Evolutionary conservation across 164 flowering plant species (phyloP).

Genomic region (Sextonia rubra): DNA sequence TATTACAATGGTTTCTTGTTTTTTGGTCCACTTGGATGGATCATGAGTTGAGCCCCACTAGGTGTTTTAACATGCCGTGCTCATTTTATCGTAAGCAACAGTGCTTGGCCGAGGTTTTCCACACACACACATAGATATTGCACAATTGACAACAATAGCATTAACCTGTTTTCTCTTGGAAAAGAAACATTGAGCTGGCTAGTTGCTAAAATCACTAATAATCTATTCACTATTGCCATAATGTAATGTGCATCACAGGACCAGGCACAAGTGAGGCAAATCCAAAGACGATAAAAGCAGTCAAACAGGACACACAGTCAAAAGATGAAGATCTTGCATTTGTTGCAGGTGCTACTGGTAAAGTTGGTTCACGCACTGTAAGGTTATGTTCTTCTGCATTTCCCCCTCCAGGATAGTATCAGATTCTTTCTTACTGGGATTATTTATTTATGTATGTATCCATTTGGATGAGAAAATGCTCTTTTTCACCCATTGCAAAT

Average conservation of each 20-base stretch:
- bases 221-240: neutral
- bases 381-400: slow-evolving; percentile 39
- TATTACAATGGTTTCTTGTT: too few species aligned
- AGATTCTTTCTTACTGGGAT: neutral
- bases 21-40: too few species aligned
- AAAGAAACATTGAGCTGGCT: too few species aligned
- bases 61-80: too few species aligned
- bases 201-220: too few species aligned
- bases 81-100: too few species aligned
- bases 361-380: slow-evolving; percentile 91
- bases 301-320: slow-evolving; percentile 23
- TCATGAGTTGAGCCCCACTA: too few species aligned
- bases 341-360: slow-evolving; percentile 97
- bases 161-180: too few species aligned
- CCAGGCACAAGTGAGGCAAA: slow-evolving; percentile 29
- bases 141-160: too few species aligned
- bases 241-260: slow-evolving; percentile 4
- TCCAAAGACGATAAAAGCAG: slow-evolving; percentile 22
- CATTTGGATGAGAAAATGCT: neutral
- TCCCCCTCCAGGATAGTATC: neutral
- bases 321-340: slow-evolving; percentile 70
- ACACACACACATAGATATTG: too few species aligned
- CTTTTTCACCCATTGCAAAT: neutral
- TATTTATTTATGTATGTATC: neutral
- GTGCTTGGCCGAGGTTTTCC: too few species aligned